Evolutionary conservation across 2,329 filamentous ascomycete species (phyloP).

Genomic region (Chaetomiaceae sp.): DNA sequence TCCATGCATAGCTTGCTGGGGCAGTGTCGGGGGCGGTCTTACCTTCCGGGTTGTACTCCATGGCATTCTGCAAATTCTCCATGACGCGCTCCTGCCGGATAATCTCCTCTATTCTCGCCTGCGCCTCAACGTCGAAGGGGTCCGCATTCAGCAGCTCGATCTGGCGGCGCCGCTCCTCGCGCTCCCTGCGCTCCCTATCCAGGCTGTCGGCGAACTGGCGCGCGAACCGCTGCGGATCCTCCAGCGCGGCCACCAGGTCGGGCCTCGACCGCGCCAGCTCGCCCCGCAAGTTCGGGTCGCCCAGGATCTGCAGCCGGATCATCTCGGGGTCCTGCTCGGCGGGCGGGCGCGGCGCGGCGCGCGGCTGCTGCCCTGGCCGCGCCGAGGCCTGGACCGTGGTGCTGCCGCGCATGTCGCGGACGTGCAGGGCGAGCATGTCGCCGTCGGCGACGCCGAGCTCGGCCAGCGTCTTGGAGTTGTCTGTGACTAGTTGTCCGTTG

Average conservation of each 20-base stretch:
- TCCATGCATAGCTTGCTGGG: neutral
- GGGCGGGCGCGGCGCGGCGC: constrained; percentile 25
- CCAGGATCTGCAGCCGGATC: constrained; percentile 76
- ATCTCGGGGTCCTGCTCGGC: constrained; percentile 67
- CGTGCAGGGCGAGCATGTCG: constrained; percentile 87
- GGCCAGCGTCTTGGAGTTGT: constrained; percentile 76
- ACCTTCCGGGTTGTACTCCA: constrained; percentile 98
- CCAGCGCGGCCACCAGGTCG: constrained; percentile 69
- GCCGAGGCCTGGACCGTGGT: constrained; percentile 33
- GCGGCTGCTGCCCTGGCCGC: constrained; percentile 28
- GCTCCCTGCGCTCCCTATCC: constrained; percentile 65
- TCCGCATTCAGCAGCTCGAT: constrained; percentile 86
- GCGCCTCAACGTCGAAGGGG: constrained; percentile 88
- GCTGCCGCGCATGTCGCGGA: constrained; percentile 55
- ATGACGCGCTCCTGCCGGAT: constrained; percentile 92
- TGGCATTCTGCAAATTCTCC: constrained; percentile 92
- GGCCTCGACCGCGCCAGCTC: constrained; percentile 70
- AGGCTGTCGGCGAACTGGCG: constrained; percentile 65
- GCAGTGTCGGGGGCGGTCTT: constrained; percentile 14
- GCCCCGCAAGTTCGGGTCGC: constrained; percentile 67
- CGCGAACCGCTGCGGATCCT: constrained; percentile 72
- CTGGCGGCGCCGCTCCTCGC: constrained; percentile 73
- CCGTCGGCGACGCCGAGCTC: constrained; percentile 78
- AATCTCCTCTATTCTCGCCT: constrained; percentile 91
- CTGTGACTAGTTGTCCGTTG: constrained; percentile 75